These are phyloP conservation scores for Didymosphaeria variabile DNA, from an alignment of 2,329 filamentous ascomycete genomes.

Conservation along the genomic window DNA sequence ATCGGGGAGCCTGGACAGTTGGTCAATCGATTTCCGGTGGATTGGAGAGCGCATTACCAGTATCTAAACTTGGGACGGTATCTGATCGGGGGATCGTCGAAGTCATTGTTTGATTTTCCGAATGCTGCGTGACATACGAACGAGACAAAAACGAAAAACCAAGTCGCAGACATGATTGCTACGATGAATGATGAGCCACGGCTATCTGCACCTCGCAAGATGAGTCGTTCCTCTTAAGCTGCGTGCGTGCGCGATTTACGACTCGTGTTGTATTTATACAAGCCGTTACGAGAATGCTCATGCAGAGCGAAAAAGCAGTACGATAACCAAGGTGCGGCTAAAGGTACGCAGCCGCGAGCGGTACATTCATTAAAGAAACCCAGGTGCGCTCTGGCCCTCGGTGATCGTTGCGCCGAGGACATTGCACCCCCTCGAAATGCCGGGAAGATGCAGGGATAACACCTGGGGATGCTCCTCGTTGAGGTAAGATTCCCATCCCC, in stretches of 20 bases:
- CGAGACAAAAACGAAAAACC: neutral
- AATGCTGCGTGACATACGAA: neutral
- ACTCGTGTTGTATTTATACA: neutral
- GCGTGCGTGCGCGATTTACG: neutral
- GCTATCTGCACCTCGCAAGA: neutral
- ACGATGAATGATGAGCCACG: neutral
- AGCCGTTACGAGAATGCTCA: neutral
- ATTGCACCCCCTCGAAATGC: neutral
- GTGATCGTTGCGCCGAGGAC: neutral
- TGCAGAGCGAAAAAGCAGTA: neutral
- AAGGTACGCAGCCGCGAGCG: neutral
- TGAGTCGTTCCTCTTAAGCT: neutral
- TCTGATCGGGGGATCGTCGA: neutral
- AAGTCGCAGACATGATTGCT: neutral
- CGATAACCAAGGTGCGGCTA: neutral
- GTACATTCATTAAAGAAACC: neutral
- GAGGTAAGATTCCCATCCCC: neutral
- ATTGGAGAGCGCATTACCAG: constrained; percentile 22
- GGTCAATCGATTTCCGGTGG: neutral
- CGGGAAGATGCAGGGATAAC: neutral
- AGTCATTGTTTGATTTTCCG: neutral
- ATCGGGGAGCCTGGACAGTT: constrained; percentile 28
- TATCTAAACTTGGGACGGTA: constrained; percentile 34
- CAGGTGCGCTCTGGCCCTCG: neutral
- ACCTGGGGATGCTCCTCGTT: neutral